Conservation (phyloP, 805 yeast species). For the Lachancea fermentati region DNA sequence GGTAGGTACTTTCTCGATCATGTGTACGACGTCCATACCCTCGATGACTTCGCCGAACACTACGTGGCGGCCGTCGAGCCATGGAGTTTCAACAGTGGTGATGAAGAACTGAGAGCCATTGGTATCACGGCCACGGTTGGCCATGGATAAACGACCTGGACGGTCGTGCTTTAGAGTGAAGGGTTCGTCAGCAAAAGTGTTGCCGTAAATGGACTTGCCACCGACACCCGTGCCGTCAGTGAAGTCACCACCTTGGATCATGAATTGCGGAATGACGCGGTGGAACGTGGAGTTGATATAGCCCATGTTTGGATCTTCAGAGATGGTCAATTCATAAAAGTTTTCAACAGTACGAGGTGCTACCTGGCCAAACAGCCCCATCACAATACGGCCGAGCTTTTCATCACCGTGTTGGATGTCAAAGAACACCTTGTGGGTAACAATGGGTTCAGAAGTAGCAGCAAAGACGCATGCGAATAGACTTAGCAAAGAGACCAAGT, state of each 20-base stretch:
- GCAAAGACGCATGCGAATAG: constrained; percentile 17
- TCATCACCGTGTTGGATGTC: constrained; percentile 79
- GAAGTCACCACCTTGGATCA: constrained; percentile 82
- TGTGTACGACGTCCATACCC: constrained; percentile 75
- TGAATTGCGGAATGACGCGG: constrained; percentile 63
- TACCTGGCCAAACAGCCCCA: constrained; percentile 82
- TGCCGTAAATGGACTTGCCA: constrained; percentile 70
- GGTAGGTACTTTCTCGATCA: constrained; percentile 71
- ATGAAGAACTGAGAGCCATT: constrained; percentile 95
- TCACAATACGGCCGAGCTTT: constrained; percentile 70
- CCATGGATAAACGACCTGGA: constrained; percentile 70
- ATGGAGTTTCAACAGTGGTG: constrained; percentile 72
- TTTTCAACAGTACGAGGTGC: constrained; percentile 88
- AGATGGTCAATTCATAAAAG: constrained; percentile 73
- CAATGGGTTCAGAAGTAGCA: constrained; percentile 28
- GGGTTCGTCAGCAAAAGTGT: constrained; percentile 63
- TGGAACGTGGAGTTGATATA: constrained; percentile 63
- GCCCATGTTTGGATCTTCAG: constrained; percentile 64
- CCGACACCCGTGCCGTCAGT: constrained; percentile 66
- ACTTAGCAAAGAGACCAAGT: constrained; percentile 5
- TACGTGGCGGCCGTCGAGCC: constrained; percentile 94
- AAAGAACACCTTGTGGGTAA: constrained; percentile 80
- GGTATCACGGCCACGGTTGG: constrained; percentile 72
- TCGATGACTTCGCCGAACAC: constrained; percentile 93
- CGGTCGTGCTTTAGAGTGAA: constrained; percentile 61